These are phyloP conservation scores for Teunomyces barrocoloradensis DNA, from an alignment of 805 yeast species.

Conservation along the genomic window DNA sequence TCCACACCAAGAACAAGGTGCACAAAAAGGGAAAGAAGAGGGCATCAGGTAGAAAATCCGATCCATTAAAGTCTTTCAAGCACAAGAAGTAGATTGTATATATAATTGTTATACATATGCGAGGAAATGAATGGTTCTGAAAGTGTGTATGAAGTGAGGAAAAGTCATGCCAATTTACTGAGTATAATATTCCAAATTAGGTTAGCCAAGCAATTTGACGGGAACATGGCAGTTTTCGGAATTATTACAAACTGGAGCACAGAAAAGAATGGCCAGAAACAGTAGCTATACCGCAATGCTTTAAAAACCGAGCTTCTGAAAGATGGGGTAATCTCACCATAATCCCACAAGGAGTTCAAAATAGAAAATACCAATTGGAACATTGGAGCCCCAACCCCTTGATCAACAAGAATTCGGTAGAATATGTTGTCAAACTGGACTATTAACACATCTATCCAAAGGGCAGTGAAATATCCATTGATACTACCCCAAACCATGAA, in stretches of 20 bases:
- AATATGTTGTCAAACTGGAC: slow-evolving; percentile 31
- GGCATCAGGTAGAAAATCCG: slow-evolving; percentile 43
- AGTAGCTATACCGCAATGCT: slow-evolving; percentile 50
- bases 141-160: slow-evolving; percentile 1
- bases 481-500: slow-evolving; percentile 60
- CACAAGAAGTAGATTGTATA: slow-evolving; percentile 9
- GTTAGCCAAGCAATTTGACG: slow-evolving; percentile 55
- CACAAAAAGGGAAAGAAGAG: slow-evolving; percentile 40
- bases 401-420: slow-evolving; percentile 50
- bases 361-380: slow-evolving; percentile 53
- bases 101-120: not conserved
- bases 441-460: slow-evolving; percentile 54
- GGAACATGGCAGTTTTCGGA: slow-evolving; percentile 51
- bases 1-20: slow-evolving; percentile 49
- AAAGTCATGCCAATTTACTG: slow-evolving; percentile 22
- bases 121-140: not conserved
- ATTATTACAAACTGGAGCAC: slow-evolving; percentile 47
- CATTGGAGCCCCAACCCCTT: slow-evolving; percentile 50
- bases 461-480: slow-evolving; percentile 52
- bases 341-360: slow-evolving; percentile 56
- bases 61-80: slow-evolving; percentile 59
- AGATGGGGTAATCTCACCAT: slow-evolving; percentile 33
- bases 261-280: slow-evolving; percentile 61
- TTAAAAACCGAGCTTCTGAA: slow-evolving; percentile 41
- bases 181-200: slow-evolving; percentile 56